Evolutionary conservation across 768 basidiomycete genomes (phyloP).

Genomic region (Mycena latifolia): DNA sequence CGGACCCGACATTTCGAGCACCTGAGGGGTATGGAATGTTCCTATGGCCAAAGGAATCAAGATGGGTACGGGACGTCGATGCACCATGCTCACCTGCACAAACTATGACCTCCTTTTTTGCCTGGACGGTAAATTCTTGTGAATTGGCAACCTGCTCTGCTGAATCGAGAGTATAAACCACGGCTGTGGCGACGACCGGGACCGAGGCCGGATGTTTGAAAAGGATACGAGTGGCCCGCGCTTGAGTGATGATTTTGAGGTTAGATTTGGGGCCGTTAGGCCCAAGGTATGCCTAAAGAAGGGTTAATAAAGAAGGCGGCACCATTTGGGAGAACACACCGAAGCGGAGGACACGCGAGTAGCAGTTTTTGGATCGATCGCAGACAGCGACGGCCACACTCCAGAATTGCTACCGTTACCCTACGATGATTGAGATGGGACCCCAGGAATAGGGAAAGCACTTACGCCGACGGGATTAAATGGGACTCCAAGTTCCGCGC

Average conservation of each 20-base stretch:
- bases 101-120: conserved; percentile 20
- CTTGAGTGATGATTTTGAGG: conserved; percentile 9
- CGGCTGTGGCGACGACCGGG: background rate
- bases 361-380: conserved; percentile 9
- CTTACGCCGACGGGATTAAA: conserved; percentile 21
- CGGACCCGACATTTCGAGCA: conserved; percentile 22
- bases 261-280: conserved; percentile 6
- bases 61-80: background rate
- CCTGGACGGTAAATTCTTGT: conserved; percentile 2
- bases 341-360: conserved; percentile 11
- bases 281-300: conserved; percentile 14
- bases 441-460: background rate
- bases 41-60: background rate
- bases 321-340: background rate
- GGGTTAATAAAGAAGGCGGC: background rate
- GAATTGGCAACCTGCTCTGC: too few relatives aligned
- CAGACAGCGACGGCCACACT: conserved; percentile 14
- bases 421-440: background rate
- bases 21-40: conserved; percentile 10
- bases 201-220: background rate
- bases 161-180: background rate
- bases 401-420: conserved; percentile 14
- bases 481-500: conserved; percentile 4
- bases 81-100: conserved; percentile 9
- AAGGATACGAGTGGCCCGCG: conserved; percentile 3